Conservation (phyloP, 768 basidiomycete genomes). For the Panaeolus papilionaceus region DNA sequence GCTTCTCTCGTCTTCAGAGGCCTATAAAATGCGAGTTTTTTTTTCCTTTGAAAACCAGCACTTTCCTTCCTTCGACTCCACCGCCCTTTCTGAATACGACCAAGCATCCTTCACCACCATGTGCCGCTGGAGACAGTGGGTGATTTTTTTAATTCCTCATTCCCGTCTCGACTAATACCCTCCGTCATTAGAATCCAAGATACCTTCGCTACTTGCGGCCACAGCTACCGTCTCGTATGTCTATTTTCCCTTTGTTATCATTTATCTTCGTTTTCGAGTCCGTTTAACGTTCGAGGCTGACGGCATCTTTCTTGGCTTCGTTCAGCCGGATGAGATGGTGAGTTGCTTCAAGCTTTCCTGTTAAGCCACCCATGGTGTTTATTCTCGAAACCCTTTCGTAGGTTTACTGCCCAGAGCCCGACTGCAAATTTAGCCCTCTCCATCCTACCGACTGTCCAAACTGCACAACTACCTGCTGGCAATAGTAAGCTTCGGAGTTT, state of each 20-base stretch:
- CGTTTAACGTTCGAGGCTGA: conserved; percentile 12
- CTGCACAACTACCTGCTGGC: conserved; percentile 74
- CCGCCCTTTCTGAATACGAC: conserved; percentile 15
- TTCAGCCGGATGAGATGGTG: conserved; percentile 68
- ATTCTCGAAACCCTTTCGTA: conserved; percentile 32
- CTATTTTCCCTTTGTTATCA: conserved; percentile 17
- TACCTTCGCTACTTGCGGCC: conserved; percentile 62
- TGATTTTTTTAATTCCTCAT: conserved; percentile 21
- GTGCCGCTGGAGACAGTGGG: conserved; percentile 79
- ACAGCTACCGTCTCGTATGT: conserved; percentile 59
- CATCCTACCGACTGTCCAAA: conserved; percentile 67
- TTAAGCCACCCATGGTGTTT: conserved; percentile 18
- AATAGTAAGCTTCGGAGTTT: conserved; percentile 59
- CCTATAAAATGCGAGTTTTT: conserved; percentile 30
- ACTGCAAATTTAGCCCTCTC: conserved; percentile 73
- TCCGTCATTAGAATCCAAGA: conserved; percentile 61
- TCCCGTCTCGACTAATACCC: conserved; percentile 26
- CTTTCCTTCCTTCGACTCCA: conserved; percentile 10
- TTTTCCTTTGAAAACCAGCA: conserved; percentile 11
- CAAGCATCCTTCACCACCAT: conserved; percentile 41
- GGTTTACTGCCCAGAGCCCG: conserved; percentile 69
- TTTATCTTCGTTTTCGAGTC: conserved; percentile 13
- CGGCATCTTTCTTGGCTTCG: conserved; percentile 14
- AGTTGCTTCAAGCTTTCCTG: neutral
- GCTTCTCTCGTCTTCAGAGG: conserved; percentile 28